Conservation (phyloP, 306 rosid genomes). For the Corylus avellana region DNA sequence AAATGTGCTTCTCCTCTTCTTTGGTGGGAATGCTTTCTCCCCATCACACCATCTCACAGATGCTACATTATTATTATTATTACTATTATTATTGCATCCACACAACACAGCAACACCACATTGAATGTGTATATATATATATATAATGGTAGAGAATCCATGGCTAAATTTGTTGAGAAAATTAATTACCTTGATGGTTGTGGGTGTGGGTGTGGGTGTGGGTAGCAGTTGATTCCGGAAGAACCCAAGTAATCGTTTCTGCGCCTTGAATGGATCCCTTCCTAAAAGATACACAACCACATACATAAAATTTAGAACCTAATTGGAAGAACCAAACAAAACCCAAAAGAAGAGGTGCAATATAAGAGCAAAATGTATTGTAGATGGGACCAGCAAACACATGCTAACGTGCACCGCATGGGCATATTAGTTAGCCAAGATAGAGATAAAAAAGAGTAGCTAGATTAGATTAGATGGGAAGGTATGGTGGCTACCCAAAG, state of each 20-base stretch:
- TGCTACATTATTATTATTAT: neutral
- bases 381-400: constrained; percentile 65
- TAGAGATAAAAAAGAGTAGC: constrained; percentile 30
- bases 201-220: neutral
- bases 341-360: constrained; percentile 19
- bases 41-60: constrained; percentile 63
- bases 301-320: constrained; percentile 32
- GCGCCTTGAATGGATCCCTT: constrained; percentile 43
- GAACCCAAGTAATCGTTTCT: constrained; percentile 34
- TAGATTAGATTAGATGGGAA: constrained; percentile 46
- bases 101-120: constrained; percentile 7
- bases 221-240: constrained; percentile 41
- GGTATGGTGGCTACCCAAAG: constrained; percentile 54
- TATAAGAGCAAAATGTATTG: constrained; percentile 29
- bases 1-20: constrained; percentile 67
- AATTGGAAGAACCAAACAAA: constrained; percentile 19
- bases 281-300: constrained; percentile 44
- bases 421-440: constrained; percentile 51
- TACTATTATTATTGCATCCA: neutral
- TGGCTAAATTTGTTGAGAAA: neutral
- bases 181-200: constrained; percentile 43
- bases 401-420: constrained; percentile 69
- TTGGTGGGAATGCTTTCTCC: constrained; percentile 70
- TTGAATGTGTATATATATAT: neutral
- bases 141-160: neutral